Base-by-base conservation (phyloP, 805 yeast genomes). In the Candida maesae region DNA sequence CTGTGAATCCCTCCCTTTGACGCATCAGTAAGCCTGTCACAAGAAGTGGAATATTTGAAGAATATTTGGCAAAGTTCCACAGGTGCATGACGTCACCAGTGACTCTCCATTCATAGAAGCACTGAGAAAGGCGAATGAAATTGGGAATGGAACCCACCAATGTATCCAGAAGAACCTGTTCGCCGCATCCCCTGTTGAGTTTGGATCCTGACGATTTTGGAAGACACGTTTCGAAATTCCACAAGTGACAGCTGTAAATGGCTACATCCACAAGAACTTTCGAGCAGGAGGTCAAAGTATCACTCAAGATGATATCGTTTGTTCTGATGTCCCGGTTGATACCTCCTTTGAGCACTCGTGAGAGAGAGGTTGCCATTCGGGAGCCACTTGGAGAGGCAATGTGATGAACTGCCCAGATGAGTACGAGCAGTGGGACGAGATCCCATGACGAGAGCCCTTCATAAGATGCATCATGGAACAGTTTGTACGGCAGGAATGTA, bases 261-360 rank as follows among this genome's bases (percentile, higher is more conserved):
- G 74, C 72, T 16, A 83, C 63, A 60, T 93, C 98, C 34, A 84
- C 81, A 35, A 87, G 53, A 0, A 88, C 84, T 55, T 79, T 80
- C 4, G 87, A 68, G 58, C 84, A 88, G 0, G 96, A 88, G 0
- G 95, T 84, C 34, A 93, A 66, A 5, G 89, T 79, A 65, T 91
- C 99, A 7, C 95, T 78, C 12, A 90, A 59, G 35, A 93, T 62
- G 28, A 91, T 84, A 58, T 91, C 97, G 41, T 85, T 84, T 14
- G 84, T 76, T 52, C 95, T 67, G 13, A 61, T 52, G 16, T 46
- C 49, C 17, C 48, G 31, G 53, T 83, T 82, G 24, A 87, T 78
- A 2, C 71, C 68, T 3, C 95, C 95, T 3, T 56, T 37, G 5
- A 73, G 37, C 4, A 85, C 66, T 38, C 95, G 65, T 38, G 63